phyloP scores from a whole-genome alignment of 768 basidiomycete species.

The Termitomyces sp. region DNA sequence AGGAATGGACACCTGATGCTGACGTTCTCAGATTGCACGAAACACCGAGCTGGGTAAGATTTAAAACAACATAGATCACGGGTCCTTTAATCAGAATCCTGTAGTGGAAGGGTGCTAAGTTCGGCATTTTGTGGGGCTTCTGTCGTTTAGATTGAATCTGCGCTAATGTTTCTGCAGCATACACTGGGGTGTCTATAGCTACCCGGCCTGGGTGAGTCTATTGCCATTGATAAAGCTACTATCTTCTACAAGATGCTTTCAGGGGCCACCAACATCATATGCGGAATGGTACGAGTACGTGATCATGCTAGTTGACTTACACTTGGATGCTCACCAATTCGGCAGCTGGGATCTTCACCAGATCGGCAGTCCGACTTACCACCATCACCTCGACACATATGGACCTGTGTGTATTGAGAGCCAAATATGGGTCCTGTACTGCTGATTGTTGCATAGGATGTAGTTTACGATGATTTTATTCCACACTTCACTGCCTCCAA shows the following conservation, averaged over 20 bases:
- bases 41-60: constrained; percentile 45
- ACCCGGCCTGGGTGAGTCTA: constrained; percentile 33
- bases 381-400: constrained; percentile 43
- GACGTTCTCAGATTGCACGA: constrained; percentile 38
- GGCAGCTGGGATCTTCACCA: constrained; percentile 34
- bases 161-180: constrained; percentile 25
- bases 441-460: constrained; percentile 23
- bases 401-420: constrained; percentile 25
- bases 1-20: constrained; percentile 33
- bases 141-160: background rate
- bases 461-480: constrained; percentile 56
- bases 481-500: constrained; percentile 43
- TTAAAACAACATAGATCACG: background rate
- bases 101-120: constrained; percentile 48
- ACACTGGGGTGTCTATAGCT: constrained; percentile 45
- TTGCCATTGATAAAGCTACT: background rate
- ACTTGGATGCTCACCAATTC: background rate
- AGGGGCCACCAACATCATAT: constrained; percentile 36
- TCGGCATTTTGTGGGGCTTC: constrained; percentile 46
- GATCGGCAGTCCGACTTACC: constrained; percentile 35
- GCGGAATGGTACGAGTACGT: constrained; percentile 56
- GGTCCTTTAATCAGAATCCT: background rate
- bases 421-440: too few relatives aligned
- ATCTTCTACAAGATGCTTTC: background rate
- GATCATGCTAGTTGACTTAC: background rate